phyloP scores from a whole-genome alignment of 2,329 filamentous ascomycete species.

The Chrysosporium queenslandicum region DNA sequence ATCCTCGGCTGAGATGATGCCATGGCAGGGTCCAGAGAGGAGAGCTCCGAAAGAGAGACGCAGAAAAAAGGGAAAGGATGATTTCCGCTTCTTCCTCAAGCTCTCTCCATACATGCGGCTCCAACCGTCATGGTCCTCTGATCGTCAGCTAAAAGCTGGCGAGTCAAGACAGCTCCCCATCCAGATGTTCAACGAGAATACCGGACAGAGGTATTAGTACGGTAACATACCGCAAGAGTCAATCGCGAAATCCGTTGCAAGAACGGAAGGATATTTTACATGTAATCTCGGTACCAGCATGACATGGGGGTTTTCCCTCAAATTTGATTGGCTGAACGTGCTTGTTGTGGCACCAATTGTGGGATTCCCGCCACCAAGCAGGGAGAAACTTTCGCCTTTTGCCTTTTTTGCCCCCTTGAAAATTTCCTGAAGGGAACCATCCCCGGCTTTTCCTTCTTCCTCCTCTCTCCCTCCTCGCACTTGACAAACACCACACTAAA shows the following conservation, averaged over 20 bases:
- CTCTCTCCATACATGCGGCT: not conserved
- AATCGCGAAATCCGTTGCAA: not conserved
- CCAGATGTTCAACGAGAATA: no score
- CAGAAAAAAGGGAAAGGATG: no score
- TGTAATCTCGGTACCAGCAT: not conserved
- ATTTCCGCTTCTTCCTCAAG: no score
- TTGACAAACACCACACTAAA: slow-evolving; percentile 7
- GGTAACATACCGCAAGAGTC: not conserved
- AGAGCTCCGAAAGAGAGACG: no score
- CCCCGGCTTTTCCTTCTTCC: slow-evolving; percentile 6
- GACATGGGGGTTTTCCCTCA: not conserved
- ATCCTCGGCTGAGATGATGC: no score
- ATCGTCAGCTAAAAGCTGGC: not conserved
- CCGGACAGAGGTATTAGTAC: no score
- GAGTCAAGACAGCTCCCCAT: not conserved
- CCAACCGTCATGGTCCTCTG: not conserved
- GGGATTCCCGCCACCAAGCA: slow-evolving; percentile 5
- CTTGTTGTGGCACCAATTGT: not conserved
- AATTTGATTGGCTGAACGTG: not conserved
- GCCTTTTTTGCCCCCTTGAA: not conserved
- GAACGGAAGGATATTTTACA: not conserved
- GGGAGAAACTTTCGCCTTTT: not conserved
- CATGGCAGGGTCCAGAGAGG: no score
- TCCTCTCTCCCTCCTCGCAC: no score
- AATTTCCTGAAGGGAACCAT: not conserved